Evolutionary conservation across 176 grass and related monocot species (phyloP), one percentile per base, ranked within the genome.

Genomic region (Avena insularis): DNA sequence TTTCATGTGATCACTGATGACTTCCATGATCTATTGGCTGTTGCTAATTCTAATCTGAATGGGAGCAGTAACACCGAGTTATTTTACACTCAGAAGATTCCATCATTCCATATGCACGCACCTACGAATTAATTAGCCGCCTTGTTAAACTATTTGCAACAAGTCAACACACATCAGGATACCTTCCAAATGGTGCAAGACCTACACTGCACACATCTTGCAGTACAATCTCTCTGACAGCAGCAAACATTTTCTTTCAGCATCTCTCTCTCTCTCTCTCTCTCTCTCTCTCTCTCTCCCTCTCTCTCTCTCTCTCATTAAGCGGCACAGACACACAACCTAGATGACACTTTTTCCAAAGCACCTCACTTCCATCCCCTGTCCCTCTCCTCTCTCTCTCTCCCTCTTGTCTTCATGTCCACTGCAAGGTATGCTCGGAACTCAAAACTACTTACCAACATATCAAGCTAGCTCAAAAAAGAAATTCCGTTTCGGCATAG

Each of bases 371-470:
- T 68, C 63, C 71, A 78, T 78, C 46, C 80, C 51, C 33, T 14
- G 74, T 73, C 89, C 76, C 48, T 47, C 66, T 38, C 79, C 27
- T 43, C 31, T 84, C 72, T 73, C 71, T 93, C 84, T 91, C 47
- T 40, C 81, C 83, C 33, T 73, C 87, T 87, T 92, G 83, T 87
- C 83, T 92, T 91, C 93, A 95, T 96, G 94, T 96, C 97, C 85
- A 88, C 83, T 75, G 79, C 92, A 94, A 92, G 90, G 97, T 94
- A 94, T 88, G 87, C 84, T 86, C 83, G 74, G 53, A 78, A 31
- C 68, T 68, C 56, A 86, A 90, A 57, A 36, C 43, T 76, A 71
- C 77, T 36, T 55, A 10, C 65, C 49, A 43, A 46, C 61, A 71
- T 40, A 55, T 19, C 15, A 53, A 71, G 35, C 14, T 35, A 82